A percentile compares a stretch with the other conserved stretches of the same genome.
These are phyloP conservation scores for Lenwebbia sp. DNA, from an alignment of 345 rosid genomes.

Conservation along the genomic window DNA sequence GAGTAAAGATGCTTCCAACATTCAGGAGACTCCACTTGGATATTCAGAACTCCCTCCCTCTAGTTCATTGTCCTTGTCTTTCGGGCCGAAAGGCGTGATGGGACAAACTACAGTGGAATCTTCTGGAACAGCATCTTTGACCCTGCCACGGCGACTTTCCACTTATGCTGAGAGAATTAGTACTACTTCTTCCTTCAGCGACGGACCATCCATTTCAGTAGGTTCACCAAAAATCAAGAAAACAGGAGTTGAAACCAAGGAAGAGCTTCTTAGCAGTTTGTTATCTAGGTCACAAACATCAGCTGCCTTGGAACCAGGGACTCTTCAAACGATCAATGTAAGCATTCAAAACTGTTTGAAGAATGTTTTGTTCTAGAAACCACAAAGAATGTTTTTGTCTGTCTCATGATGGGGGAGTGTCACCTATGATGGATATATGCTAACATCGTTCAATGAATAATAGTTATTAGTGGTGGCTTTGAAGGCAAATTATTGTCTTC, in stretches of 20 bases:
- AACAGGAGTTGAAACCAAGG: conserved; percentile 79
- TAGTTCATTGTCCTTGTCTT: conserved; percentile 36
- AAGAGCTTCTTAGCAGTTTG: conserved; percentile 50
- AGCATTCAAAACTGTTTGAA: conserved; percentile 1
- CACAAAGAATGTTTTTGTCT: not conserved
- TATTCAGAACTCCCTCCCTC: conserved; percentile 43
- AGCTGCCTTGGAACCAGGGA: conserved; percentile 35
- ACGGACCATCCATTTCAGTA: conserved; percentile 38
- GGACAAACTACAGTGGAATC: conserved; percentile 42
- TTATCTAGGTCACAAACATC: conserved; percentile 48
- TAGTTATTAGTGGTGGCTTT: not conserved
- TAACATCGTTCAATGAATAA: not conserved
- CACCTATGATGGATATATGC: not conserved
- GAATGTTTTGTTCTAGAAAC: not conserved
- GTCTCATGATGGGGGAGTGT: not conserved
- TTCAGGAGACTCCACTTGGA: conserved; percentile 39
- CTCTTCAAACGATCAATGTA: conserved; percentile 58
- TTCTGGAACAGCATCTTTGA: conserved; percentile 36
- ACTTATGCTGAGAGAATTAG: conserved; percentile 86
- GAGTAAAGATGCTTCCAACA: conserved; percentile 36
- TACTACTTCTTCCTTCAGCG: conserved; percentile 67
- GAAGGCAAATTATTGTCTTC: not conserved
- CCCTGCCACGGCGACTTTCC: conserved; percentile 51
- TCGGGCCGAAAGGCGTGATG: conserved; percentile 27
- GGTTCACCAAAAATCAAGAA: conserved; percentile 90